Base-by-base conservation (phyloP, 2,329 filamentous ascomycete species). In the Berkeleyomyces rouxiae region DNA sequence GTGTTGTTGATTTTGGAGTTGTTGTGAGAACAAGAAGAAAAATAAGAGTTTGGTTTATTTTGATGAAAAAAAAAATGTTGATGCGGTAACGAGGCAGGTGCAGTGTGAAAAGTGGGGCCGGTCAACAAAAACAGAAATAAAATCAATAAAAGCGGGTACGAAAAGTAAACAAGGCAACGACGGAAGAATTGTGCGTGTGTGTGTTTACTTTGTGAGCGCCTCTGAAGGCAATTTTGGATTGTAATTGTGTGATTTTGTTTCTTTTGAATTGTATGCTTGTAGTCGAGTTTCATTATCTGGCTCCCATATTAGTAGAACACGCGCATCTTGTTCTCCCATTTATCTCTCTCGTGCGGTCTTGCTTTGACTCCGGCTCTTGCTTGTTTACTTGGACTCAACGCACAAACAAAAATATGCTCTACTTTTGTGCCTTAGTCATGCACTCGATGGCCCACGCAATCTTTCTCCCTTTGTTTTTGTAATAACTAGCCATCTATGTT, bases 71-170 rank as follows among this genome's bases (percentile, higher is more conserved):
- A 51, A 61, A 65, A 61, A 63, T 64, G 65, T 66, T 66, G 65
- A 62, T 66, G 61, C 63, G 65, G 65, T 66, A 66, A 66, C 65
- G 63, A 61, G 37, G 60, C 61, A 36, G 44, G 44, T 36, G 40
- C 51, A 58, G 23, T 10, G 37, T 16, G 58, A 47, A 58, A 37
- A 61, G 51, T 53, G 47, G 60, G 36, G 37, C 36, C 49, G 16
- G 11, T 7, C 58, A 46, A 36, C 23, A 5, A 37, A 37, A 39
- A 10, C 37, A 42, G 3, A 47, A 33, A 37, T 10, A 1, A 59
- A 47, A 37, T 33, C 23, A 44, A 59, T 7, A 43, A 59, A 44
- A 39, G 2, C n/a, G 11, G 16, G 40, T n/a, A 59, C 7, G n/a
- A 31, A 16, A 47, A 47, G 13, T 47, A 37, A 37, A 58, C 16